Conservation (phyloP, 2,329 filamentous ascomycete species). For the Akanthomyces muscarius region DNA sequence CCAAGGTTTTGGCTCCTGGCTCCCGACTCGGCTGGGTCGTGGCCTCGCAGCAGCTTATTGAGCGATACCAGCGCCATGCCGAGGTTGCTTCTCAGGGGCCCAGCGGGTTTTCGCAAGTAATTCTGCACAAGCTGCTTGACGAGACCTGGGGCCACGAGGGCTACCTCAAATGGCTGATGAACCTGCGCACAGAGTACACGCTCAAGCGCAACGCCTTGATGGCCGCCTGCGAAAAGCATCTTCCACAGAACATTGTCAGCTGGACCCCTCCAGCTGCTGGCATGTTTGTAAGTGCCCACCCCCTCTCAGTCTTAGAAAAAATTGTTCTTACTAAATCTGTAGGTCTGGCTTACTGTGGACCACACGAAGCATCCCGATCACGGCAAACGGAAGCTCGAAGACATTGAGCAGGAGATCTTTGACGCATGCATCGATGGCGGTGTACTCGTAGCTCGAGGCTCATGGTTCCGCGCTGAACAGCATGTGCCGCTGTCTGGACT, state of each 20-base stretch:
- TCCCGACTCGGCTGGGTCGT: slow-evolving; percentile 86
- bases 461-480: slow-evolving; percentile 83
- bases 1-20: slow-evolving; percentile 83
- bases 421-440: slow-evolving; percentile 68
- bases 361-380: slow-evolving; percentile 62
- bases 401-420: slow-evolving; percentile 86
- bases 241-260: slow-evolving; percentile 69
- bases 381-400: slow-evolving; percentile 48
- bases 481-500: slow-evolving; percentile 57
- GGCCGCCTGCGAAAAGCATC: slow-evolving; percentile 70
- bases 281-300: slow-evolving; percentile 77
- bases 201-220: slow-evolving; percentile 72
- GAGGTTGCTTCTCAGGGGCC: slow-evolving; percentile 85
- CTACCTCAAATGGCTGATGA: slow-evolving; percentile 84
- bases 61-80: slow-evolving; percentile 75
- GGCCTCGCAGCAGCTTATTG: slow-evolving; percentile 76
- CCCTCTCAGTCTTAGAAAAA: not conserved
- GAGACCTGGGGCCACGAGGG: slow-evolving; percentile 91
- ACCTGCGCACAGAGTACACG: slow-evolving; percentile 78
- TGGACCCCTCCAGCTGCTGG: slow-evolving; percentile 80
- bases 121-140: slow-evolving; percentile 85
- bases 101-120: slow-evolving; percentile 75
- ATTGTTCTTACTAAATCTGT: not conserved
- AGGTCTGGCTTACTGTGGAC: slow-evolving; percentile 72
- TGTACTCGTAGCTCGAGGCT: slow-evolving; percentile 77